These are phyloP conservation scores for Saturnispora hagleri DNA, from an alignment of 805 yeast species.

Conservation along the genomic window DNA sequence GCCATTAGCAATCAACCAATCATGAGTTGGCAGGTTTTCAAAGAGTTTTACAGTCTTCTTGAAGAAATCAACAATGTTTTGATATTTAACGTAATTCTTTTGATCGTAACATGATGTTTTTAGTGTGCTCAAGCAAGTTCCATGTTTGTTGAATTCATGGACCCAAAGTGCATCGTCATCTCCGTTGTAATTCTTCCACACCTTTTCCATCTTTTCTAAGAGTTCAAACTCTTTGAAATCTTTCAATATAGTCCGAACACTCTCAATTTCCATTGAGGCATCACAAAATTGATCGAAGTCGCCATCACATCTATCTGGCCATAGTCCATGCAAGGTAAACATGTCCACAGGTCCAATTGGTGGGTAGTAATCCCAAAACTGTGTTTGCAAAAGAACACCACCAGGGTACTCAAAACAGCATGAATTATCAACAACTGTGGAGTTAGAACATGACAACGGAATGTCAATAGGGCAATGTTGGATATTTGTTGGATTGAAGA, in stretches of 20 bases:
- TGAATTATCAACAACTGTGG: conserved; percentile 43
- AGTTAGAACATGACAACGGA: conserved; percentile 55
- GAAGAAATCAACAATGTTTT: conserved; percentile 62
- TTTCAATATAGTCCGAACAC: conserved; percentile 38
- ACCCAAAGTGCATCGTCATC: conserved; percentile 68
- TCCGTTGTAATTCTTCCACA: conserved; percentile 72
- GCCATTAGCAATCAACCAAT: conserved; percentile 58
- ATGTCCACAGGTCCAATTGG: conserved; percentile 60
- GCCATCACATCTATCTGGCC: conserved; percentile 89
- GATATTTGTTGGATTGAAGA: conserved; percentile 2
- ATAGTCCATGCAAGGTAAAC: conserved; percentile 77
- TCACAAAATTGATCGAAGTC: conserved; percentile 75
- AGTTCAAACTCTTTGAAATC: conserved; percentile 42
- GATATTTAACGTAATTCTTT: conserved; percentile 21
- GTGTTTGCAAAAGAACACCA: conserved; percentile 76
- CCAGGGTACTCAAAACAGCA: conserved; percentile 88
- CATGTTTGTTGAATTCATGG: conserved; percentile 92
- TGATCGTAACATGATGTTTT: conserved; percentile 58
- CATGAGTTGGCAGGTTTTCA: conserved; percentile 53
- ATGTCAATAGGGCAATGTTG: conserved; percentile 43
- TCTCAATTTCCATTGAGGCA: conserved; percentile 41
- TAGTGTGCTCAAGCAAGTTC: conserved; percentile 80
- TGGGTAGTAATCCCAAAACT: conserved; percentile 86
- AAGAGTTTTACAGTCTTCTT: conserved; percentile 50
- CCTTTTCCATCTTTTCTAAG: conserved; percentile 42